Evolutionary conservation across 116 monocot genomes (phyloP).

Genomic region (Trichopus zeylanicus): DNA sequence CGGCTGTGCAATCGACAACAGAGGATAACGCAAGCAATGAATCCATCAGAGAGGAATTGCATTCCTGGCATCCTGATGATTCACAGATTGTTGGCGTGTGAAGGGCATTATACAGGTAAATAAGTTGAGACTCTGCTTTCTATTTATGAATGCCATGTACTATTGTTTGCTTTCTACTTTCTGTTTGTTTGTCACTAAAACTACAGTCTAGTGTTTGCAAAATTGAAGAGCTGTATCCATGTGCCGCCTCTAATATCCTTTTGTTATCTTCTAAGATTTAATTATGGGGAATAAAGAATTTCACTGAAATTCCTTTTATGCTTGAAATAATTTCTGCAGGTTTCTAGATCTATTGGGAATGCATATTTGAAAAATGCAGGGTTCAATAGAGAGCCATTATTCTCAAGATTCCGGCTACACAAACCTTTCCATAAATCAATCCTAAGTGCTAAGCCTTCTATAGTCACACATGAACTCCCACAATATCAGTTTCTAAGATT

Average conservation of each 20-base stretch:
- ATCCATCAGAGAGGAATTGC: slow-evolving; percentile 27
- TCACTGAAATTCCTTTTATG: slow-evolving; percentile 6
- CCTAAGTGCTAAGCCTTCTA: slow-evolving; percentile 29
- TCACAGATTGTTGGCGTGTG: slow-evolving; percentile 44
- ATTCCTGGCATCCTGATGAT: slow-evolving; percentile 32
- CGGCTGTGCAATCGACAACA: slow-evolving; percentile 22
- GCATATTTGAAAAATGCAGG: slow-evolving; percentile 34
- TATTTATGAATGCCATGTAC: not conserved
- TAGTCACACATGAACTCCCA: slow-evolving; percentile 17
- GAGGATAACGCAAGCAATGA: slow-evolving; percentile 36
- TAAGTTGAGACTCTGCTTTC: not conserved
- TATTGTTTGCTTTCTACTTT: too few species aligned
- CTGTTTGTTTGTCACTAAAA: too few species aligned
- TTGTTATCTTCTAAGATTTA: too few species aligned
- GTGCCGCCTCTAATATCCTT: too few species aligned
- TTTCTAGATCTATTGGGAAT: slow-evolving; percentile 44
- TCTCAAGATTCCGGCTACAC: slow-evolving; percentile 18
- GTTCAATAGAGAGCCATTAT: slow-evolving; percentile 27
- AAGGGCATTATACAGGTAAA: slow-evolving; percentile 43
- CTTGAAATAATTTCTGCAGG: slow-evolving; percentile 11
- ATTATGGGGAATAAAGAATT: too few species aligned
- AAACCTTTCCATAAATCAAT: slow-evolving; percentile 23
- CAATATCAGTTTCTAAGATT: slow-evolving; percentile 37
- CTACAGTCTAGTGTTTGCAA: too few species aligned
- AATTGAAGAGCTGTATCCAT: not conserved